Conservation (phyloP, 73 alveolate genomes). For the Paramecium pentaurelia region DNA sequence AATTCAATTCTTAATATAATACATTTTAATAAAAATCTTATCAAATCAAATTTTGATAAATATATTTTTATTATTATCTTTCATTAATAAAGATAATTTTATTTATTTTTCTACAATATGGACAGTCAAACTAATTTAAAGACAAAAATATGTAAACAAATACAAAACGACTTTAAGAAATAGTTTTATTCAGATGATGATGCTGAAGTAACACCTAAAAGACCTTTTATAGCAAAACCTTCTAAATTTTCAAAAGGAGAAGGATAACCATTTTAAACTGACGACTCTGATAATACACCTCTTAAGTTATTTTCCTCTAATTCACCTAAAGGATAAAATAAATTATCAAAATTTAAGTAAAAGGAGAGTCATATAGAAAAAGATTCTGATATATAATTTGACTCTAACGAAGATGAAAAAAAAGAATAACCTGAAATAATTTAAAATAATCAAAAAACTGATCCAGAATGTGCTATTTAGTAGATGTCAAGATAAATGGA, state of each 20-base stretch:
- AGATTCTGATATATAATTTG: not conserved
- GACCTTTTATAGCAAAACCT: not conserved
- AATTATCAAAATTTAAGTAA: slow-evolving; percentile 29
- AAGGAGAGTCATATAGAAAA: not conserved
- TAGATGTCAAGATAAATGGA: not conserved
- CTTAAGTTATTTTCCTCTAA: not conserved
- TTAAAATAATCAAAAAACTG: not conserved
- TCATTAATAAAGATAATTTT: not conserved
- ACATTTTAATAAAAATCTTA: no score
- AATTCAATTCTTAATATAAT: no score
- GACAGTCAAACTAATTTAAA: not conserved
- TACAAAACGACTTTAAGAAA: not conserved
- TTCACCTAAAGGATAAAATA: slow-evolving; percentile 40
- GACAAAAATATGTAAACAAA: not conserved
- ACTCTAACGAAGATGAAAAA: not conserved
- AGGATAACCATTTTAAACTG: not conserved
- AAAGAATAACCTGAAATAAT: not conserved
- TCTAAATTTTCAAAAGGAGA: not conserved
- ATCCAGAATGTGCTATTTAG: not conserved
- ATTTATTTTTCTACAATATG: not conserved
- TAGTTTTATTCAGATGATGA: slow-evolving; percentile 17
- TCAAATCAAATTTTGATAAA: no score
- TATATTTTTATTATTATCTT: not conserved
- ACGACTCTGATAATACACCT: slow-evolving; percentile 34
- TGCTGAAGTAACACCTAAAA: not conserved